A percentile compares a stretch with the other conserved stretches of the same genome.
phyloP scores from a whole-genome alignment of 805 yeast genomes.

The Torulaspora delbrueckii region DNA sequence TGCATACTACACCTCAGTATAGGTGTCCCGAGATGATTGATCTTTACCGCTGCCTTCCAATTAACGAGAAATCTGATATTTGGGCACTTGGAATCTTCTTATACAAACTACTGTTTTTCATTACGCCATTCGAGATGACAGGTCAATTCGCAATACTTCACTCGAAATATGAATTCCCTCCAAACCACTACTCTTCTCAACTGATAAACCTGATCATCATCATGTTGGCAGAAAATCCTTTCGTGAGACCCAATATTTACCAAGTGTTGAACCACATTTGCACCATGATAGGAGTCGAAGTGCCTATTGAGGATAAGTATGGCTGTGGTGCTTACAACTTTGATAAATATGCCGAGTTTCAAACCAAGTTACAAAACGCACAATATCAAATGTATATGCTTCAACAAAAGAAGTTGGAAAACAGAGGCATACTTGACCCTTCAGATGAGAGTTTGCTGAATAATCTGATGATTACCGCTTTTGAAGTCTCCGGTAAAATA shows the following conservation, averaged over 20 bases:
- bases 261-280: slow-evolving; percentile 68
- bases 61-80: slow-evolving; percentile 87
- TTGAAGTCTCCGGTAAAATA: slow-evolving; percentile 31
- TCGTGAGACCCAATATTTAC: slow-evolving; percentile 77
- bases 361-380: slow-evolving; percentile 31
- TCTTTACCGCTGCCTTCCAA: slow-evolving; percentile 71
- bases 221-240: slow-evolving; percentile 78
- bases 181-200: slow-evolving; percentile 66
- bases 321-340: slow-evolving; percentile 52
- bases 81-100: slow-evolving; percentile 96
- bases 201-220: slow-evolving; percentile 71
- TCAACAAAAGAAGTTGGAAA: slow-evolving; percentile 23
- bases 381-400: slow-evolving; percentile 30
- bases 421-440: slow-evolving; percentile 11
- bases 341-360: slow-evolving; percentile 51
- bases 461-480: slow-evolving; percentile 25
- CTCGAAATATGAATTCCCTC: slow-evolving; percentile 75
- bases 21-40: slow-evolving; percentile 96
- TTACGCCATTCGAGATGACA: slow-evolving; percentile 85
- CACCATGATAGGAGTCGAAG: slow-evolving; percentile 51
- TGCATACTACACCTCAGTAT: slow-evolving; percentile 94
- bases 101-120: slow-evolving; percentile 85
- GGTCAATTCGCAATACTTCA: slow-evolving; percentile 84
- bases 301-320: slow-evolving; percentile 44
- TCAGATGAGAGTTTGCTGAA: slow-evolving; percentile 19